Evolutionary conservation across 2,329 filamentous ascomycete genomes (phyloP), one percentile per base, ranked within the genome.

Genomic region (Endoconidiophora laricicola): DNA sequence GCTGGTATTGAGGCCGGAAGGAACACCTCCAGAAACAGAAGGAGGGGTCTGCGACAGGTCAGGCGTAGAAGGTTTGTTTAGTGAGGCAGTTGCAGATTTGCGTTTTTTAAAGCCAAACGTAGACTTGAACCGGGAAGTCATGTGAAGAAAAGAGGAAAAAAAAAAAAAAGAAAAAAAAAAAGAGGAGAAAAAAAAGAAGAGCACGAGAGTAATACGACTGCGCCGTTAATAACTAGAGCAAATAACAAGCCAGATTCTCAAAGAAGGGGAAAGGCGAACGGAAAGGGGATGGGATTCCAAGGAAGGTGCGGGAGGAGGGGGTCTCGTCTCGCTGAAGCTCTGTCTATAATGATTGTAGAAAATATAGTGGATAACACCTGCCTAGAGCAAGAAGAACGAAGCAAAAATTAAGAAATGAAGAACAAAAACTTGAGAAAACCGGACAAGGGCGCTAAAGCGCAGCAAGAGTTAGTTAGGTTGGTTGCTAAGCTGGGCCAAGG

Each of bases 91-190:
- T 51, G 49, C 72, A 61, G 80, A 81, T 72, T 79, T 83, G 67
- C 83, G 80, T 76, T 83, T 85, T 69, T 81, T 81, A 72, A 85
- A 83, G 69, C 83, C 81, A 70, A 86, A 74, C 73, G 76, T 66
- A 86, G 78, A 68, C 81, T 79, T 65, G 78, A 76, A 72, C 77
- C 83, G 76, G 73, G 79, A 84, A 74, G 76, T 83, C 80, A 84
- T 83, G 48, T 37, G 53, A 43, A 42, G 24, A 43, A 45, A 72
- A 67, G 70, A 67, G 59, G 54, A 58, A 58, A 56, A 56, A 56
- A 58, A 51, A 56, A 54, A 62, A 62, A 65, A 63, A 63, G 58
- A 56, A 56, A 42, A 54, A 56, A 54, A 53, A 60, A 57, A 54
- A 48, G 16, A 44, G 47, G 51, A 50, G 45, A 53, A 48, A 52